A percentile compares a stretch with the other conserved stretches of the same genome.
These are phyloP conservation scores for Myochromella boudieri DNA, from an alignment of 768 basidiomycete species.

Conservation along the genomic window DNA sequence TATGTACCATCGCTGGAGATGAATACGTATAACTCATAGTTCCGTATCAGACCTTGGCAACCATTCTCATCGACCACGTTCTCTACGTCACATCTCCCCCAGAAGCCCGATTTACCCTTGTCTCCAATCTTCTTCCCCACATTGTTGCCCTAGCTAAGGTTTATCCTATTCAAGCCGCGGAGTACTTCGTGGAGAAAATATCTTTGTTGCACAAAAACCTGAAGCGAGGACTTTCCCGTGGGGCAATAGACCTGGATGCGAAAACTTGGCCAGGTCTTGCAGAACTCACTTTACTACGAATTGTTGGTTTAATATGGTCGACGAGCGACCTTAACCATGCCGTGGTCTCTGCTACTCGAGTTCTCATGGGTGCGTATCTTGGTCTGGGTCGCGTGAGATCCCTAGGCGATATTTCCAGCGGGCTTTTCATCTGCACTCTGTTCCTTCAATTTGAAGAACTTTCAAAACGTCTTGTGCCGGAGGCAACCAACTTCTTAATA, in stretches of 20 bases:
- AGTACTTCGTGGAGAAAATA: slow-evolving; percentile 80
- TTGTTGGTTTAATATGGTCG: slow-evolving; percentile 85
- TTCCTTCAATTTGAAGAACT: slow-evolving; percentile 81
- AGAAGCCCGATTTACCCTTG: slow-evolving; percentile 54
- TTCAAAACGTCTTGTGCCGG: slow-evolving; percentile 87
- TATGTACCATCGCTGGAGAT: slow-evolving; percentile 29
- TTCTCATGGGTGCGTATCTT: slow-evolving; percentile 92
- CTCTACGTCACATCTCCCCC: slow-evolving; percentile 72
- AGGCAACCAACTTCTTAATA: slow-evolving; percentile 80
- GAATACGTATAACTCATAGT: background rate
- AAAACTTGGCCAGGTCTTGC: slow-evolving; percentile 88
- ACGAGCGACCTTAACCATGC: slow-evolving; percentile 93
- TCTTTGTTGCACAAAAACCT: slow-evolving; percentile 93
- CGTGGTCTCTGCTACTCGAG: slow-evolving; percentile 80
- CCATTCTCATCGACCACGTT: slow-evolving; percentile 85
- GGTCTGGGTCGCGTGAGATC: slow-evolving; percentile 79
- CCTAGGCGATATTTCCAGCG: slow-evolving; percentile 74
- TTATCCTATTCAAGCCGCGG: slow-evolving; percentile 80
- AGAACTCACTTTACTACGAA: slow-evolving; percentile 78
- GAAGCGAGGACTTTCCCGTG: slow-evolving; percentile 73
- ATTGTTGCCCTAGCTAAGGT: slow-evolving; percentile 73
- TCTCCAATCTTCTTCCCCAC: slow-evolving; percentile 74
- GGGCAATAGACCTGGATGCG: slow-evolving; percentile 55
- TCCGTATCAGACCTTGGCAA: slow-evolving; percentile 57
- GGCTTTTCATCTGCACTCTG: slow-evolving; percentile 86